Conservation (phyloP, 176 grass and related monocot species). For the Hordeum marinum region DNA sequence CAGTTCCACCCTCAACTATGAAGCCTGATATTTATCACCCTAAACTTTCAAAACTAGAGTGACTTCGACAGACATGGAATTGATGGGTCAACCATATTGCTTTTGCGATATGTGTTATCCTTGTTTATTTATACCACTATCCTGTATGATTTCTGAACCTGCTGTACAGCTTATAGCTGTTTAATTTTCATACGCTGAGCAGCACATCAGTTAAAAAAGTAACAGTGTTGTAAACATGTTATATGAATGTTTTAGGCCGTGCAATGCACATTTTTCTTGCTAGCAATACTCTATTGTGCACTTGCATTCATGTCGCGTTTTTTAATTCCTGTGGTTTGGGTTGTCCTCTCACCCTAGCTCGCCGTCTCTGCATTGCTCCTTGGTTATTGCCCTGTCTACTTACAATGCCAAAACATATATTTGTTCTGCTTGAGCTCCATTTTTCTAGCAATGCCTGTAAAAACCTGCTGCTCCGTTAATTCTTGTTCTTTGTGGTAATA, state of each 20-base stretch:
- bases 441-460: neutral
- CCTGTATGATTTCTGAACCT: neutral
- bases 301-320: neutral
- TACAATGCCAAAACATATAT: neutral
- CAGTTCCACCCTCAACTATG: neutral
- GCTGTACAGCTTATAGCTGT: neutral
- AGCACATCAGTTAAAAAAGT: neutral
- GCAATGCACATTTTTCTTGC: neutral
- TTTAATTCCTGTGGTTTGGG: neutral
- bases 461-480: neutral
- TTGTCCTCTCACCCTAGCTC: neutral
- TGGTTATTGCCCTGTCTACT: neutral
- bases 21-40: neutral
- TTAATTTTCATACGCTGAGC: neutral
- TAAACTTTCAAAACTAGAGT: neutral
- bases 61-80: neutral
- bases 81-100: neutral
- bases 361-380: neutral
- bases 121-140: neutral
- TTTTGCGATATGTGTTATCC: neutral
- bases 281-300: neutral
- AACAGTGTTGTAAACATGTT: neutral
- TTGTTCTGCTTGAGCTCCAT: neutral
- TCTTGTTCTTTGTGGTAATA: conserved; percentile 16
- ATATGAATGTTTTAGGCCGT: neutral